phyloP scores from a whole-genome alignment of 306 rosid genomes.

The Medicago arabica region DNA sequence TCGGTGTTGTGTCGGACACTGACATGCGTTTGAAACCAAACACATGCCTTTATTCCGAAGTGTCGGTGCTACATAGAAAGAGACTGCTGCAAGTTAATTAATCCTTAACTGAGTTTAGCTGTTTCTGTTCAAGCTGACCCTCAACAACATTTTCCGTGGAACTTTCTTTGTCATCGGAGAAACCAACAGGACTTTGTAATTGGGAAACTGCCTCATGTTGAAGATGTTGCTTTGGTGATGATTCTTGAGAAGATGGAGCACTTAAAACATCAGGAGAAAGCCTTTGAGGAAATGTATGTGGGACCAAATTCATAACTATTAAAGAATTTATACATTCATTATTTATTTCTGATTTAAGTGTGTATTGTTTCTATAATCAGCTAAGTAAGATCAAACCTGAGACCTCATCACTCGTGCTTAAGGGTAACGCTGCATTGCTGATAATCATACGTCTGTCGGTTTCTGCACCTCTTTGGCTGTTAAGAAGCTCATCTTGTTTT shows the following conservation, averaged over 20 bases:
- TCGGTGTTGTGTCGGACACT: background rate
- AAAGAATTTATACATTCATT: constrained; percentile 7
- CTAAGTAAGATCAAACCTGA: constrained; percentile 79
- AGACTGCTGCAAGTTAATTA: constrained; percentile 30
- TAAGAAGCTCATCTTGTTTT: constrained; percentile 67
- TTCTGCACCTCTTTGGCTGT: constrained; percentile 43
- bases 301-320: constrained; percentile 43
- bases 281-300: constrained; percentile 51
- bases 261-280: constrained; percentile 66
- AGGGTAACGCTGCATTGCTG: constrained; percentile 47
- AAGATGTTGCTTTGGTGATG: constrained; percentile 46
- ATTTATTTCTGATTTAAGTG: constrained; percentile 36
- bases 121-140: constrained; percentile 42
- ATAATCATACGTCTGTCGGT: constrained; percentile 23
- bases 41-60: background rate
- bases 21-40: background rate
- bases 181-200: constrained; percentile 38
- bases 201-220: constrained; percentile 51
- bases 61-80: background rate
- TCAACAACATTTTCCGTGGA: constrained; percentile 36
- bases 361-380: constrained; percentile 38
- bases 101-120: constrained; percentile 53
- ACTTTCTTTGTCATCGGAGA: constrained; percentile 36
- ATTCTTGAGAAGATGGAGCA: constrained; percentile 74
- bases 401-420: constrained; percentile 53